Conservation (phyloP, 192 early-diverging fungal species). For the Linnemannia exigua region DNA sequence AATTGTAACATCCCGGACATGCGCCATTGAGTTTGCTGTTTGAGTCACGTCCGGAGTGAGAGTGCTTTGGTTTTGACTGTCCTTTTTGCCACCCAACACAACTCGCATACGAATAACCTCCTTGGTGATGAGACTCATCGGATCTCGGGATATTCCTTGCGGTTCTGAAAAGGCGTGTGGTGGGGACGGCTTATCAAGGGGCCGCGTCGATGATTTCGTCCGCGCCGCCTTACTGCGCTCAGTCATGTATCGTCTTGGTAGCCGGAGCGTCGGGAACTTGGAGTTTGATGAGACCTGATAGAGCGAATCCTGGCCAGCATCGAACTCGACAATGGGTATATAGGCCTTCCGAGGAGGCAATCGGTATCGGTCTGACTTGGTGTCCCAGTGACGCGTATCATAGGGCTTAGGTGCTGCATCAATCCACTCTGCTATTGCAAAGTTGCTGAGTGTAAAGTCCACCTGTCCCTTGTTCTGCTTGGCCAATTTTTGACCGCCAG, state of each 20-base stretch:
- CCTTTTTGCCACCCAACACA: constrained; percentile 28
- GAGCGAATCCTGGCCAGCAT: constrained; percentile 30
- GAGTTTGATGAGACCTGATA: constrained; percentile 22
- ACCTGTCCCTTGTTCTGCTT: constrained; percentile 39
- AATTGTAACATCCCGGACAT: constrained; percentile 53
- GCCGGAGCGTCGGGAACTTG: constrained; percentile 30
- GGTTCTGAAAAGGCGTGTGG: not conserved
- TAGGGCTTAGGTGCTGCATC: constrained; percentile 14
- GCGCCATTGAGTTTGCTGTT: not conserved
- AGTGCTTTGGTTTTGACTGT: constrained; percentile 7
- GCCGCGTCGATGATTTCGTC: constrained; percentile 29
- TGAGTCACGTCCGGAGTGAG: constrained; percentile 9
- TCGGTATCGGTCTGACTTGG: constrained; percentile 18
- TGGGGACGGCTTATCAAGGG: not conserved
- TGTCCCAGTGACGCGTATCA: constrained; percentile 19
- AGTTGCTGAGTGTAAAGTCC: constrained; percentile 49
- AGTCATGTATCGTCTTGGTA: constrained; percentile 42
- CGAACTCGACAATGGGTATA: constrained; percentile 53
- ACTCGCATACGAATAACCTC: constrained; percentile 46
- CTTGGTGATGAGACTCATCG: constrained; percentile 11
- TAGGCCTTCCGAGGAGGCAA: constrained; percentile 31
- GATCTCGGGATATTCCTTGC: not conserved
- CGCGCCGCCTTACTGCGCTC: constrained; percentile 22
- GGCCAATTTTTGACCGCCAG: constrained; percentile 24
- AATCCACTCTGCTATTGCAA: constrained; percentile 46